These are phyloP conservation scores for Trichoderma sp. DNA, from an alignment of 2,329 filamentous ascomycete genomes.

Conservation along the genomic window DNA sequence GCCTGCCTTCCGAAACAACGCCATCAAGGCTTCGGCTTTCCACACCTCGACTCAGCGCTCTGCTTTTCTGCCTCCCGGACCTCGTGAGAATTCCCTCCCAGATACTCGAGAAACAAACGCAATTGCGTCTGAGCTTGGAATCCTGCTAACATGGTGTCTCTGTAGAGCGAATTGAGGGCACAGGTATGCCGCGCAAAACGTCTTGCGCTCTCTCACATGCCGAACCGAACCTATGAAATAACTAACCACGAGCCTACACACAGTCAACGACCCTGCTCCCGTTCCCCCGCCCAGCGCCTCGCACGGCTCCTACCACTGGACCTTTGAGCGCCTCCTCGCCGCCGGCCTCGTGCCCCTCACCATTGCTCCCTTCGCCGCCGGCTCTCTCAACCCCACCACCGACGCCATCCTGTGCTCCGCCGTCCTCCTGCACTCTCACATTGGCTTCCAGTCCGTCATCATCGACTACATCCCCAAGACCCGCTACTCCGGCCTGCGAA, in stretches of 20 bases:
- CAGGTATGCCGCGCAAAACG: conserved; percentile 51
- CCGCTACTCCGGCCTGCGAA: conserved; percentile 65
- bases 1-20: conserved; percentile 34
- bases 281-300: conserved; percentile 69
- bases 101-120: neutral
- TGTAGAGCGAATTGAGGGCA: conserved; percentile 71
- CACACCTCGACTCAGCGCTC: conserved; percentile 73
- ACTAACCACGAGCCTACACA: conserved; percentile 31
- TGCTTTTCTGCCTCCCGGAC: conserved; percentile 81
- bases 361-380: conserved; percentile 86
- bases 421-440: conserved; percentile 88
- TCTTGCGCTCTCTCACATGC: conserved; percentile 11
- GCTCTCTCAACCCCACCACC: conserved; percentile 82
- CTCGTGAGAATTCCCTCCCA: conserved; percentile 61
- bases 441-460: conserved; percentile 88
- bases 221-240: neutral
- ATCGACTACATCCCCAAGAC: conserved; percentile 84
- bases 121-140: neutral
- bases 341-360: conserved; percentile 81
- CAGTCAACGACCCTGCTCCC: conserved; percentile 82
- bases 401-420: conserved; percentile 83
- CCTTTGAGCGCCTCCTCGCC: conserved; percentile 83
- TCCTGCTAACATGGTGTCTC: conserved; percentile 41
- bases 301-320: conserved; percentile 98
- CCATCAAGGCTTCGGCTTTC: conserved; percentile 70